Base-by-base conservation (phyloP, 2,329 filamentous ascomycete species). In the Colletotrichum paranaense region DNA sequence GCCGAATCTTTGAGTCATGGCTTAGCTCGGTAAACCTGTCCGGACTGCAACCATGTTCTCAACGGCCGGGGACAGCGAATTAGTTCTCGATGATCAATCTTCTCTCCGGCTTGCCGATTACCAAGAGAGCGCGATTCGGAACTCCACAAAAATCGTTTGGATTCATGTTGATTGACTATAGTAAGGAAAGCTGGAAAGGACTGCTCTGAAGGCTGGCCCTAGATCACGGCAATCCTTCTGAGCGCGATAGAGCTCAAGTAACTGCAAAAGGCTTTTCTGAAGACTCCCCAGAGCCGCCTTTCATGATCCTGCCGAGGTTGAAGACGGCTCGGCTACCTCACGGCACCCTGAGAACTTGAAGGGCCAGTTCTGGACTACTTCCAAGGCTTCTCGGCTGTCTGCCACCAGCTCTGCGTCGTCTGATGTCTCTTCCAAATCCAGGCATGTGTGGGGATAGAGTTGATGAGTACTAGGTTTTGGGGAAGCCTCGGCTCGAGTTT, bases 101-200 rank as follows among this genome's bases (percentile, higher is more conserved):
- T 42, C 16, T 16, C 1, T 42, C 16, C 6, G 14, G 16, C 38
- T 19, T 19, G 6, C 16, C 14, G 38, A 42, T 42, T 19, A 2
- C 7, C 38, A 42, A 42, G 38, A 42, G 38, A 42, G 38, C 19
- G 38, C 6, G 4, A 3, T 2, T 4, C 1, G 16, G 7, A 6
- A 1, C 38, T 19, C 4, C 8, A 9, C 0, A 2, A 9, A 8
- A 4, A 19, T n/a, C 5, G 1, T 22, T 7, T 4, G 2, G 9
- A n/a, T n/a, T 19, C 7, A 22, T 49, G 1, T 9, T 4, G 3
- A 11, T 49, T 22, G 7, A 19, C 19, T 49, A 11, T 8, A 3
- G 42, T 22, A 19, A 49, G 1, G 8, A 19, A 22, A 22, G 42
- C 19, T 49, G 42, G 8, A 3, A 42, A 19, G 16, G 16, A 19